A percentile compares a stretch with the other conserved stretches of the same genome.
Conservation (phyloP, 2,329 filamentous ascomycete species). For the Coleophoma crateriformis region DNA sequence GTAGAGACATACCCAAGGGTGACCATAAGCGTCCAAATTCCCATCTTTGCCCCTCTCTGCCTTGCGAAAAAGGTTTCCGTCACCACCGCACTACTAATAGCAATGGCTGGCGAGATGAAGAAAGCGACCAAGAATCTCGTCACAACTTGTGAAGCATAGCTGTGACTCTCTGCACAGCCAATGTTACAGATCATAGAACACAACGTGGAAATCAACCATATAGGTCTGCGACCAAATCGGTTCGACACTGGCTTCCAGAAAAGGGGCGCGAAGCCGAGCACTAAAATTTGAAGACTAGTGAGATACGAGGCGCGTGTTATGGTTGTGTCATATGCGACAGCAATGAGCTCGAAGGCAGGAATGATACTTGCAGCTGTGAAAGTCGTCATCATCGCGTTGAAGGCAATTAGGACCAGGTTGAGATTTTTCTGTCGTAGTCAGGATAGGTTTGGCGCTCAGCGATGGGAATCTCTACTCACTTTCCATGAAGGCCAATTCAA, state of each 20-base stretch:
- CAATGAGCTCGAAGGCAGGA: slow-evolving; percentile 42
- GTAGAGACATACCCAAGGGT: slow-evolving; percentile 8
- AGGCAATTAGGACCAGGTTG: slow-evolving; percentile 44
- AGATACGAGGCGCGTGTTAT: slow-evolving; percentile 41
- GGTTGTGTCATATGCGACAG: slow-evolving; percentile 35
- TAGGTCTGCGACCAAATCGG: slow-evolving; percentile 42
- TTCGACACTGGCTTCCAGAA: slow-evolving; percentile 48
- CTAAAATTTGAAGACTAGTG: slow-evolving; percentile 45
- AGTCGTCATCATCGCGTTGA: slow-evolving; percentile 46
- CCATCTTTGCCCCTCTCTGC: slow-evolving; percentile 45
- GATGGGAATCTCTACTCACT: slow-evolving; percentile 19
- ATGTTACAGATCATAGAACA: slow-evolving; percentile 41
- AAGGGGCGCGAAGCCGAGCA: slow-evolving; percentile 42
- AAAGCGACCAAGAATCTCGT: slow-evolving; percentile 43
- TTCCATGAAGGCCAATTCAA: slow-evolving; percentile 50
- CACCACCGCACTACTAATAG: slow-evolving; percentile 48
- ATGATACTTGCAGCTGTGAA: slow-evolving; percentile 45
- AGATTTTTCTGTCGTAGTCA: slow-evolving; percentile 33
- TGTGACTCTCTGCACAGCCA: slow-evolving; percentile 41
- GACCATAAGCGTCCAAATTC: slow-evolving; percentile 40
- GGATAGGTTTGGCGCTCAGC: neutral
- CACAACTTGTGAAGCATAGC: slow-evolving; percentile 39
- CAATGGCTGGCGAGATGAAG: slow-evolving; percentile 47
- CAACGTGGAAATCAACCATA: slow-evolving; percentile 42
- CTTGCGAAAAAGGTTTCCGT: slow-evolving; percentile 50